A percentile compares a stretch with the other conserved stretches of the same genome.
phyloP scores from a whole-genome alignment of 2,329 filamentous ascomycete species.

The Trichoderma simmonsii region DNA sequence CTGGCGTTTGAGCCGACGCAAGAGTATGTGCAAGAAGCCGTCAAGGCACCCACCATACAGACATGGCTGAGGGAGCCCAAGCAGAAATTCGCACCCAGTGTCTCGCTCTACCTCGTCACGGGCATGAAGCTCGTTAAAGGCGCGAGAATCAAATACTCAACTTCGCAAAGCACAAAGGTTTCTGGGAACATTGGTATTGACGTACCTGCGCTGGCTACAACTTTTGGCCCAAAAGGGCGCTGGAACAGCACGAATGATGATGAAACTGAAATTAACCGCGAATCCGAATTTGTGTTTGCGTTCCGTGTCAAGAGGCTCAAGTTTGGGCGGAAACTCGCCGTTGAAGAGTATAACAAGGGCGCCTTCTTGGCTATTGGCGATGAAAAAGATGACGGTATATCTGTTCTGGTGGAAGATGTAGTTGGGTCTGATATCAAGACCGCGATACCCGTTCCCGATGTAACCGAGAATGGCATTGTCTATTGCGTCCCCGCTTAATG shows the following conservation, averaged over 20 bases:
- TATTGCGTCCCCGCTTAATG: not conserved
- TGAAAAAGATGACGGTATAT: not conserved
- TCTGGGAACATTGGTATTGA: not conserved
- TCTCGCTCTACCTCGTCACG: conserved; percentile 6
- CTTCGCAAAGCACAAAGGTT: not conserved
- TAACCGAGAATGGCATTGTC: not conserved
- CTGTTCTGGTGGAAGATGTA: not conserved
- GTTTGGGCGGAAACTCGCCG: not conserved
- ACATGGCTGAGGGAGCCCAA: not conserved
- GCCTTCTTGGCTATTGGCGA: not conserved
- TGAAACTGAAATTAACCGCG: not conserved
- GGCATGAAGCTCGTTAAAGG: conserved; percentile 3
- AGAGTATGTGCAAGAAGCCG: not conserved
- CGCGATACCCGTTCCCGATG: not conserved
- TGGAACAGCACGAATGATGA: not conserved
- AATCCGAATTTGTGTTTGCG: not conserved
- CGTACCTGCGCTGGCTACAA: not conserved
- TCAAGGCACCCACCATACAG: not conserved
- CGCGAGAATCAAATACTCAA: not conserved
- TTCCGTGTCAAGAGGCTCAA: conserved; percentile 2
- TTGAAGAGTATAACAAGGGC: not conserved
- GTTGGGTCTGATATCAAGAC: not conserved
- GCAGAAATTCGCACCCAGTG: not conserved
- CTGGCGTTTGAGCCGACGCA: not conserved
- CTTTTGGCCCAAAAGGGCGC: not conserved